A percentile compares a stretch with the other conserved stretches of the same genome.
Conservation (phyloP, 108 stramenopile genomes). For the Discostella stelligeroides region DNA sequence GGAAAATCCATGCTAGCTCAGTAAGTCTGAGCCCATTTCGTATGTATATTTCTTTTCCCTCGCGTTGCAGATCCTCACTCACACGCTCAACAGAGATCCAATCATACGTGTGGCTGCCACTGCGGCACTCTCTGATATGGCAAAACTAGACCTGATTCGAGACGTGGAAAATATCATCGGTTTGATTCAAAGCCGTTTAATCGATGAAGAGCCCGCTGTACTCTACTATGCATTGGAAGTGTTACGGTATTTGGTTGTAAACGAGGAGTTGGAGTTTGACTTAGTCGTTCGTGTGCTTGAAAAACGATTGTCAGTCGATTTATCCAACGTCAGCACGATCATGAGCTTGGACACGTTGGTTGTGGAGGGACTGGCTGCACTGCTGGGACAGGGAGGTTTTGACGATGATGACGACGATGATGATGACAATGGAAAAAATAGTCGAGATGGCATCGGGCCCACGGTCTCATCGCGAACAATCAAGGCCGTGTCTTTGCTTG, state of each 20-base stretch:
- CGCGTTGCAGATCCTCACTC: background rate
- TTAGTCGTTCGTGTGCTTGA: constrained; percentile 71
- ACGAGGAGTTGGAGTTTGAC: constrained; percentile 75
- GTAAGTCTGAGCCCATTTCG: constrained; percentile 7
- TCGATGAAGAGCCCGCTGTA: constrained; percentile 54
- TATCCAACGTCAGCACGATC: constrained; percentile 38
- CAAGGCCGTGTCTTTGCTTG: constrained; percentile 55
- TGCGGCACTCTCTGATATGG: constrained; percentile 68
- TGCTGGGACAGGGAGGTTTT: constrained; percentile 63
- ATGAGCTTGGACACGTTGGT: constrained; percentile 43
- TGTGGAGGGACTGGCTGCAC: constrained; percentile 59
- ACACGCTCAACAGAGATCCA: constrained; percentile 21
- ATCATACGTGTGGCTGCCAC: constrained; percentile 68
- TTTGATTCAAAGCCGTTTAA: constrained; percentile 66
- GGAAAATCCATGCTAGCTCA: constrained; percentile 46
- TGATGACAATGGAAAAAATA: constrained; percentile 17
- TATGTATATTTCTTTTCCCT: background rate
- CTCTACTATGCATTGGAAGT: constrained; percentile 56
- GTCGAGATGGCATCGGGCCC: constrained; percentile 20
- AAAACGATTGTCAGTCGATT: constrained; percentile 55
- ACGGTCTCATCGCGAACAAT: constrained; percentile 44
- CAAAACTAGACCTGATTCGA: constrained; percentile 64
- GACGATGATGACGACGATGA: constrained; percentile 47
- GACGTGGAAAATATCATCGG: constrained; percentile 70
- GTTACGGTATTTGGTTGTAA: constrained; percentile 61